Percentiles rank a stretch among this genome's conserved stretches.
Evolutionary conservation across 208 protist species (phyloP).

Genomic region (Wallacemonas sp.): DNA sequence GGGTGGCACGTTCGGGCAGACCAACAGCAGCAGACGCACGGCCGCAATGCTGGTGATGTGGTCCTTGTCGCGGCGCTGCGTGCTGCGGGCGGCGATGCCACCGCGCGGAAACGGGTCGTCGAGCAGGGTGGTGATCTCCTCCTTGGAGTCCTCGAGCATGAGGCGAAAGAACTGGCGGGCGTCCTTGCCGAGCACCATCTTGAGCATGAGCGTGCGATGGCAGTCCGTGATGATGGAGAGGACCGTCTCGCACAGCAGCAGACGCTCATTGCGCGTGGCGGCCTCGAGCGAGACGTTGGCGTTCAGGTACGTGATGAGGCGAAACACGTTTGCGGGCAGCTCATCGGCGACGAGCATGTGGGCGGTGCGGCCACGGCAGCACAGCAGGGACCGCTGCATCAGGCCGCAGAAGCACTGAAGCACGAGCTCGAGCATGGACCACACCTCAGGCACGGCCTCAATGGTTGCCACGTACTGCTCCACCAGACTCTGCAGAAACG

Average conservation of each 20-base stretch:
- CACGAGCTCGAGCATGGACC: slow-evolving; percentile 68
- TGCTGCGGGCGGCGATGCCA: slow-evolving; percentile 41
- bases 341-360: slow-evolving; percentile 53
- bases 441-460: slow-evolving; percentile 63
- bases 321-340: slow-evolving; percentile 57
- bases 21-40: slow-evolving; percentile 74
- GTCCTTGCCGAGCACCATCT: slow-evolving; percentile 55
- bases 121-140: slow-evolving; percentile 60
- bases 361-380: slow-evolving; percentile 62
- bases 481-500: slow-evolving; percentile 64
- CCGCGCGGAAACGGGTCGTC: slow-evolving; percentile 77
- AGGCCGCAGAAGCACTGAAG: slow-evolving; percentile 74
- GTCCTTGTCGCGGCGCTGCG: slow-evolving; percentile 74
- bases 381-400: slow-evolving; percentile 76
- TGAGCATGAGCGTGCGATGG: slow-evolving; percentile 46
- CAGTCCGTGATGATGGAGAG: slow-evolving; percentile 52
- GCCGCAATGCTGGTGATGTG: slow-evolving; percentile 84
- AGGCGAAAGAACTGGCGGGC: slow-evolving; percentile 66
- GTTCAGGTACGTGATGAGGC: slow-evolving; percentile 62
- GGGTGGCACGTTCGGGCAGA: slow-evolving; percentile 62
- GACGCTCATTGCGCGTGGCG: slow-evolving; percentile 48
- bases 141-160: slow-evolving; percentile 52
- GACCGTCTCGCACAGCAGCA: slow-evolving; percentile 79
- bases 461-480: slow-evolving; percentile 54
- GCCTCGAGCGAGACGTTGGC: slow-evolving; percentile 64